Evolutionary conservation across 228 moss, liverwort and hornwort genomes (phyloP), one percentile per base, ranked within the genome.

Genomic region (Sphagnum magellanicum): DNA sequence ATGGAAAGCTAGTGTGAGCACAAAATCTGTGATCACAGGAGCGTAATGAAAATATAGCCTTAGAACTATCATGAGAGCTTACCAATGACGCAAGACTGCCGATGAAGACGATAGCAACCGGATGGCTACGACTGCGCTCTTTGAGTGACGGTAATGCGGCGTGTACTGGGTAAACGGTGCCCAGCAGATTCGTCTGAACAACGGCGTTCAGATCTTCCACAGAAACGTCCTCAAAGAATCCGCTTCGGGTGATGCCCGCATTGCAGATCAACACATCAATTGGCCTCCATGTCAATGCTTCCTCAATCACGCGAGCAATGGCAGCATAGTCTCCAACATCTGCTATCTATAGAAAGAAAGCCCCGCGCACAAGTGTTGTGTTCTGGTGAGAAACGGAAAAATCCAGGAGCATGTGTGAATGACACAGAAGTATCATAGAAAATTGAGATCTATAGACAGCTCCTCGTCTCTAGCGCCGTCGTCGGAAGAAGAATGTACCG

Each of bases 221-320:
- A 10, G 85, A 68, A 51, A 91, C 73, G 67, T 89, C 73, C 59
- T 91, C 91, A 72, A 96, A 70, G 74, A 91, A 93, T 55, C 93
- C 93, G 48, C 89, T 88, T n/a, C 92, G 78, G 16, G 96, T 96
- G 61, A 93, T 69, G 15, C 96, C 93, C 46, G 93, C 96, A 67
- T 89, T 92, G 74, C 88, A 88, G 64, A 96, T 73, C 66, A 96
- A 64, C 49, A 93, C 68, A 67, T 96, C 92, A 68, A 92, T 89
- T 46, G 95, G 95, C 49, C 77, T 91, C 92, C 91, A 92, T 8
- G 82, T 69, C 71, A 77, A 86, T 5, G 93, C 77, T 70, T 93
- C 93, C 51, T 75, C 76, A 51, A 88, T 86, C 0, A 76, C 80
- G 52, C 64, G 62, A 12, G 89, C 80, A 72, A 88, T 93, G 32